Base-by-base conservation (phyloP, 768 basidiomycete genomes). In the Lactifluus echinatus region DNA sequence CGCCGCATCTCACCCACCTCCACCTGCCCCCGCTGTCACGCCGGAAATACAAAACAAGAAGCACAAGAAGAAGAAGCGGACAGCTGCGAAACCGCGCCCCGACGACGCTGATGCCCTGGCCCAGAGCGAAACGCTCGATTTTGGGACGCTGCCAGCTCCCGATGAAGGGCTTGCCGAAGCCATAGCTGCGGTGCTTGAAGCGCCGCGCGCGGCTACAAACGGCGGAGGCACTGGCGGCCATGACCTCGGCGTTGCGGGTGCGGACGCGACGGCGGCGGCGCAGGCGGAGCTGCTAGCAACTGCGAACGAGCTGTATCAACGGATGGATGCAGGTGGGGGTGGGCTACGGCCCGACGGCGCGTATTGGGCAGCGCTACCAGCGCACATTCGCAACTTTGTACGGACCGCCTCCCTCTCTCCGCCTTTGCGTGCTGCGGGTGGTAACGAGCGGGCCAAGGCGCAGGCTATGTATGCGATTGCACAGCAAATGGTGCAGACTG, bases 341-440 rank as follows among this genome's bases (percentile, higher is more conserved):
- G 59, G 56, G 69, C 70, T 59, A 56, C 67, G 56, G 45, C 72
- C 75, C 48, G 82, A 83, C 60, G 82, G 84, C 62, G 82, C 81
- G 46, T 85, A 86, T 66, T 85, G 84, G 85, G 77, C 80, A 46
- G 77, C 79, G 37, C 75, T 87, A 44, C 85, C 86, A 36, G 76
- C 79, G 23, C 81, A 86, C 64, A 77, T 86, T 58, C 78, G 83
- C 66, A 82, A 78, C 60, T 87, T 87, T 68, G 84, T 87, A 67
- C 74, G 81, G 61, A 65, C 55, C 63, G 69, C 68, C 63, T 64
- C 63, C 62, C 60, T 67, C 64, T 65, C 69, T 64, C 66, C 65
- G 56, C 70, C 47, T 48, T 52, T 54, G 44, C 56, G n/a, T 58
- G 29, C 60, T 62, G 60, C 67, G 58, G 53, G 67, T 72, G 70